A percentile compares a stretch with the other conserved stretches of the same genome.
phyloP scores from a whole-genome alignment of 1,284 basidiomycete species.

The Takashimella tepidaria region DNA sequence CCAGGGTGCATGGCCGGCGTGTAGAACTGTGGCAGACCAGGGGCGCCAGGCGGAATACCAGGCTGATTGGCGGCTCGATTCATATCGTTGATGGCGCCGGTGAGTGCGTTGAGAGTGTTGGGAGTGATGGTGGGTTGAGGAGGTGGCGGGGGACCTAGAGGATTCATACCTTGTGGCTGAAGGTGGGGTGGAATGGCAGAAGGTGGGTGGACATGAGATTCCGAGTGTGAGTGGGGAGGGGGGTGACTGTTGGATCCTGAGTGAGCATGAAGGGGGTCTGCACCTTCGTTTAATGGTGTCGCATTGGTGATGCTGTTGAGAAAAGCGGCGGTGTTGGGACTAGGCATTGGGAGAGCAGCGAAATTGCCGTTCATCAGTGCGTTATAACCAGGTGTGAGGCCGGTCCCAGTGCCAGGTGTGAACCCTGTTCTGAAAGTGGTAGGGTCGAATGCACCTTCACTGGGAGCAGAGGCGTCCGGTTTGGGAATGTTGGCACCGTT shows the following conservation, averaged over 20 bases:
- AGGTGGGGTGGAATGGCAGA: constrained; percentile 24
- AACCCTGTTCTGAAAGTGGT: constrained; percentile 58
- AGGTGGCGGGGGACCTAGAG: constrained; percentile 14
- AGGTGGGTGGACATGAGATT: constrained; percentile 11
- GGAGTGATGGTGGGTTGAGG: constrained; percentile 72
- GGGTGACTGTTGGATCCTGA: constrained; percentile 5
- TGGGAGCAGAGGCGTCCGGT: constrained; percentile 18
- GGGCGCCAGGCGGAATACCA: constrained; percentile 5
- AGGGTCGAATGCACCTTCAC: constrained; percentile 62
- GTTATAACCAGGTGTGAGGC: constrained; percentile 65
- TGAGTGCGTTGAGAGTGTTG: constrained; percentile 77
- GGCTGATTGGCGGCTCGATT: constrained; percentile 16
- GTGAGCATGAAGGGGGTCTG: constrained; percentile 10
- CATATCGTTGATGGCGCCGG: constrained; percentile 59
- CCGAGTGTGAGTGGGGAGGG: constrained; percentile 1
- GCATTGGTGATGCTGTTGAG: constrained; percentile 81
- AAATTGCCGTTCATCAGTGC: constrained; percentile 41
- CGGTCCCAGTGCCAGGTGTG: constrained; percentile 65
- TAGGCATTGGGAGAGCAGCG: constrained; percentile 60
- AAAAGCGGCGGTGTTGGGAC: constrained; percentile 87
- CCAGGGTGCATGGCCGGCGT: constrained; percentile 21
- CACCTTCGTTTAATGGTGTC: constrained; percentile 49
- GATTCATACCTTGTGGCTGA: constrained; percentile 30
- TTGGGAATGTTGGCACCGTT: constrained; percentile 5
- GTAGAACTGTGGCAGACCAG: constrained; percentile 11